Evolutionary conservation across 164 flowering plant genomes (phyloP), one percentile per base, ranked within the genome.

Genomic region (Magnolia changhungtana): DNA sequence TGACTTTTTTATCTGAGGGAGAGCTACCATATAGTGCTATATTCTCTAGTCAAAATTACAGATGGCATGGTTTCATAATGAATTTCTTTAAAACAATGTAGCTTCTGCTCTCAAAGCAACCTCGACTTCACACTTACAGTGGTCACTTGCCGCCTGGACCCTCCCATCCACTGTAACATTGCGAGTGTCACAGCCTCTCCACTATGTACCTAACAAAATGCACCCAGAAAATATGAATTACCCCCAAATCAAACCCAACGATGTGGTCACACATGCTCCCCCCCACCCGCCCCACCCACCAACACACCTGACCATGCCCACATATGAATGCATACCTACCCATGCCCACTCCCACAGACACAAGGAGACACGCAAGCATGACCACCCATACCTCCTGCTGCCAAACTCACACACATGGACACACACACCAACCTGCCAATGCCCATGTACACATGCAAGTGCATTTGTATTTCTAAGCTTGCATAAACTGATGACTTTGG

Each of bases 91-190:
- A 55, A 55, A 16, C 61, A 2, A 55, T 8, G 11, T 10, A 55
- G 16, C 61, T 55, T 55, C 11, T 13, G 61, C 11, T 55, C 18
- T 16, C 61, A 11, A 55, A 16, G 18, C 18, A 55, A 55, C 13
- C 18, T 55, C 11, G 18, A 55, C 61, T 55, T 55, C 16, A 74
- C 37, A 85, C 95, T 85, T 85, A 94, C 98, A 69, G 92, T 74
- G 2, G 89, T 74, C 76, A 92, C 94, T 84, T 92, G 92, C 78
- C 92, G 86, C 82, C 98, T 87, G 7, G 97, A 94, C 71, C 98
- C 98, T 77, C 98, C 97, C 95, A 89, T 91, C 97, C 97, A 94
- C 72, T 92, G 97, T 76, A 92, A 80, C 97, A 94, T 94, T 80
- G 24, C 75, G 27, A 27, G 31, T 65, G 24, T 8, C 18, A 24